Conservation (phyloP, 257 asterid genomes). For the Solanum piurae region DNA sequence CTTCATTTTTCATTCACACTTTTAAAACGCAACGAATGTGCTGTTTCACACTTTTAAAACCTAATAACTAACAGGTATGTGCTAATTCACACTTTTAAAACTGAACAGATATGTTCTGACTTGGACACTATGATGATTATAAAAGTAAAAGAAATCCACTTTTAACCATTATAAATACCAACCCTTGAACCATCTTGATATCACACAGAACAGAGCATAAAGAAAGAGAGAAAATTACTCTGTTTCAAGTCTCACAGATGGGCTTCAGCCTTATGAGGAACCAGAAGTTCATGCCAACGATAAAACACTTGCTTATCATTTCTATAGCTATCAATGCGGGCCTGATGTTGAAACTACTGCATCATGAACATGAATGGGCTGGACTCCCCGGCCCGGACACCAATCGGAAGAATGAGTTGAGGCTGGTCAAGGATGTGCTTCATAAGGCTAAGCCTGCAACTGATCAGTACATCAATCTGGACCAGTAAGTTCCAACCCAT, state of each 20-base stretch:
- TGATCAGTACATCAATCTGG: slow-evolving; percentile 40
- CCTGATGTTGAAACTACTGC: slow-evolving; percentile 12
- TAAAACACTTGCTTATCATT: slow-evolving; percentile 13
- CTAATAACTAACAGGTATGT: not conserved
- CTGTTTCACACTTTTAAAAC: too few relatives aligned
- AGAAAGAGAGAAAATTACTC: not conserved
- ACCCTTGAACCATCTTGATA: not conserved
- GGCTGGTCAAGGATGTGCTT: not conserved
- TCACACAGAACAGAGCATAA: not conserved
- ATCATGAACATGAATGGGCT: slow-evolving; percentile 9
- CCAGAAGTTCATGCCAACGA: not conserved
- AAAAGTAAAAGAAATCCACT: not conserved
- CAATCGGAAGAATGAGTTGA: not conserved
- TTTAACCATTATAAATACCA: not conserved
- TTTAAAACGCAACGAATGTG: too few relatives aligned
- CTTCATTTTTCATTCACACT: too few relatives aligned
- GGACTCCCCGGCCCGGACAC: not conserved
- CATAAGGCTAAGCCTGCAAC: not conserved
- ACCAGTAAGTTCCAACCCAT: slow-evolving; percentile 49
- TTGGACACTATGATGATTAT: not conserved
- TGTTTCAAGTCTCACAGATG: not conserved
- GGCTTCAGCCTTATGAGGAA: not conserved
- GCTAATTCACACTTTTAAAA: too few relatives aligned
- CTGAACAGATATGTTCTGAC: too few relatives aligned
- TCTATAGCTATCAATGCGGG: slow-evolving; percentile 25